A percentile compares a stretch with the other conserved stretches of the same genome.
Evolutionary conservation across 352 stramenopile species (phyloP).

Genomic region (Elongisporangium senticosum): DNA sequence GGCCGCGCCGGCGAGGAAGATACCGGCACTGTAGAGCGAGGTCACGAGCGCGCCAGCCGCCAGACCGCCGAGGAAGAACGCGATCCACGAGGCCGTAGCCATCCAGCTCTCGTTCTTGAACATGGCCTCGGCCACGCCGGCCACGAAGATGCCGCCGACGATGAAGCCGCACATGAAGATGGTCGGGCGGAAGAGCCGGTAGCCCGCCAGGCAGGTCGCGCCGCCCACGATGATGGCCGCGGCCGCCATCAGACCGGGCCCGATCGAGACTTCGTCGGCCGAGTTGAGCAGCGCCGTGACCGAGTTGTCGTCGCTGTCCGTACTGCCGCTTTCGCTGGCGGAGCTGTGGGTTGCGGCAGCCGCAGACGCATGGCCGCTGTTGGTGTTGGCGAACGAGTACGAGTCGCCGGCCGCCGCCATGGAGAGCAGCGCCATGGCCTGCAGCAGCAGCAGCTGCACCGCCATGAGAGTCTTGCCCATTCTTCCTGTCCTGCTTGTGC

Average conservation of each 20-base stretch:
- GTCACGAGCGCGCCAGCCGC: constrained; percentile 36
- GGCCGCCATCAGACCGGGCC: constrained; percentile 36
- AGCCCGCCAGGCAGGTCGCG: constrained; percentile 44
- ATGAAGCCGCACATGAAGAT: constrained; percentile 71
- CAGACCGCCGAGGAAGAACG: constrained; percentile 35
- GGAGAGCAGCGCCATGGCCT: constrained; percentile 3
- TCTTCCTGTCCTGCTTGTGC: background rate
- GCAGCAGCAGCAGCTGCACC: constrained; percentile 15
- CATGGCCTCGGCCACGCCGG: constrained; percentile 43
- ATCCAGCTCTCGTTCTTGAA: constrained; percentile 47
- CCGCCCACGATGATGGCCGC: constrained; percentile 39
- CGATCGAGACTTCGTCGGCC: constrained; percentile 35
- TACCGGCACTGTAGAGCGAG: constrained; percentile 40
- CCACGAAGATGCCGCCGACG: constrained; percentile 55
- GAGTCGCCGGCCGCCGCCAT: constrained; percentile 13
- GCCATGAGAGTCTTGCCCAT: background rate
- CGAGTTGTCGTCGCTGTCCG: constrained; percentile 7
- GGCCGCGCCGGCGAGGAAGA: constrained; percentile 40
- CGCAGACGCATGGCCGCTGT: background rate
- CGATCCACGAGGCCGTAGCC: constrained; percentile 49
- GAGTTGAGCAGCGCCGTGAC: constrained; percentile 30
- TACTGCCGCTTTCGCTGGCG: background rate
- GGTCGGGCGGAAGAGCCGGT: constrained; percentile 48
- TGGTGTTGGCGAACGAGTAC: background rate
- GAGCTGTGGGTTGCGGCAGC: background rate